phyloP scores from a whole-genome alignment of 306 rosid species.

The Abrus pulchellus region DNA sequence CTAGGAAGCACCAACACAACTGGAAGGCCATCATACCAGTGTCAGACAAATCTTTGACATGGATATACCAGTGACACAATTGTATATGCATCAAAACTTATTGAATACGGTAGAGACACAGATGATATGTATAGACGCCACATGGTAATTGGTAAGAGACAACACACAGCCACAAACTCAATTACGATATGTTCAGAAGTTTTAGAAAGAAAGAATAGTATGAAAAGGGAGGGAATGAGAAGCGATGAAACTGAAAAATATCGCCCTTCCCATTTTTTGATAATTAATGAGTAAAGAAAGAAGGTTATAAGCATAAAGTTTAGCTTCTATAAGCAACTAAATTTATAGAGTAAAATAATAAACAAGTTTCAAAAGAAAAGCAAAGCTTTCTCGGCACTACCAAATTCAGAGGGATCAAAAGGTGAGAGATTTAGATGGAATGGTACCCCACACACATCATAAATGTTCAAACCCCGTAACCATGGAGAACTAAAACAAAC shows the following conservation, averaged over 20 bases:
- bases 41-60: too few relatives aligned
- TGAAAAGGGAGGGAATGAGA: background rate
- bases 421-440: background rate
- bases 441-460: background rate
- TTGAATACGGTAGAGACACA: too few relatives aligned
- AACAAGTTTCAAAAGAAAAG: too few relatives aligned
- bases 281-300: background rate
- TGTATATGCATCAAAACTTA: too few relatives aligned
- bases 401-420: too few relatives aligned
- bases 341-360: too few relatives aligned
- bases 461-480: constrained; percentile 16
- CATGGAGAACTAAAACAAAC: constrained; percentile 9
- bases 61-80: too few relatives aligned
- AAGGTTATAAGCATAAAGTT: background rate
- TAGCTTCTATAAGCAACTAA: background rate
- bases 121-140: too few relatives aligned
- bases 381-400: too few relatives aligned
- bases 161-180: background rate
- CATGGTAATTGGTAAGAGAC: too few relatives aligned
- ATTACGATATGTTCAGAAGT: background rate
- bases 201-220: background rate
- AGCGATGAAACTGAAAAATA: too few relatives aligned
- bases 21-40: background rate
- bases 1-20: too few relatives aligned
- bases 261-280: background rate